Evolutionary conservation across 352 stramenopile genomes (phyloP), one percentile per base, ranked within the genome.

Genomic region (Globisporangium barbulae): DNA sequence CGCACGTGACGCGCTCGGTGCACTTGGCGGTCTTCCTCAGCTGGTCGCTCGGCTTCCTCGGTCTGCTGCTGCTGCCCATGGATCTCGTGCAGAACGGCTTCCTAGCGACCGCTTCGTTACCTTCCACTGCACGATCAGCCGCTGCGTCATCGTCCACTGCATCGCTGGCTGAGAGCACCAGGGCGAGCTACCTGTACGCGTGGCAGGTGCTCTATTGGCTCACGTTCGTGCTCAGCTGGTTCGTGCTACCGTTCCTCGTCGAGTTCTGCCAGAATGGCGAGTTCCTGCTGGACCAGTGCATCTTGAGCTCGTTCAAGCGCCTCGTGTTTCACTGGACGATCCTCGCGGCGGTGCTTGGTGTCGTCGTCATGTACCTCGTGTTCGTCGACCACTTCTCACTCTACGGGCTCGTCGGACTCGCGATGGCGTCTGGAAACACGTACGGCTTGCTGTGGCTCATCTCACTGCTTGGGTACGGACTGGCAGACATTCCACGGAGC

Each of bases 191-290:
- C 31, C 31, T 91, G 9, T 17, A 9, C 0, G 59, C 52, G 17
- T 93, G 83, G 83, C 70, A 83, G 63, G 41, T 74, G 53, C 60
- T 92, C 8, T 92, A 92, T 61, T 92, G 81, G 79, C 30, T 72
- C 21, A 88, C 81, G 45, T 90, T 92, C 59, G 5, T 72, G 35
- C 68, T 92, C 52, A 85, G 79, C 52, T 92, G 83, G 81, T 37
- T 85, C 37, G 62, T 79, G 31, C 67, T 92, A 35, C 83, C 83
- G 3, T 71, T 89, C n/a, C 66, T 90, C 19, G 69, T 75, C 47
- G 83, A 92, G 69, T 85, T 82, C 55, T 60, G 68, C 3, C 79
- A 85, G 52, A 85, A 78, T 60, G 83, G 83, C 21, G 81, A 89
- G 69, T 90, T 92, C 62, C 59, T 66, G 21, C 39, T 81, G 10